Evolutionary conservation across 73 alveolate genomes (phyloP).

Genomic region (Paramecium sonneborni): DNA sequence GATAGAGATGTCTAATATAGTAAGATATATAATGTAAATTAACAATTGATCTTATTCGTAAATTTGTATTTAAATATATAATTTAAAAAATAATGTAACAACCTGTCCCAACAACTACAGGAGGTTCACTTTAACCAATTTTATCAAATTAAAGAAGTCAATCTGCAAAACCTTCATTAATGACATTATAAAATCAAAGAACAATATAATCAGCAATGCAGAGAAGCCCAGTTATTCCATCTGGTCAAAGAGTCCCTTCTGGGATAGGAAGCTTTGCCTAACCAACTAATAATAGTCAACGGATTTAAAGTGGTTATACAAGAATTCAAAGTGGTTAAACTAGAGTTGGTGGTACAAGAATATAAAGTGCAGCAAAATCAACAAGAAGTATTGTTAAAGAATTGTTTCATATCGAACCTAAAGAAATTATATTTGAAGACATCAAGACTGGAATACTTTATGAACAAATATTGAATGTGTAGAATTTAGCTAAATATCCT

Average conservation of each 20-base stretch:
- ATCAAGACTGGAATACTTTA: constrained; percentile 86
- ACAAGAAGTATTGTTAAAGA: constrained; percentile 30
- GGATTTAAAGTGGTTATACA: not conserved
- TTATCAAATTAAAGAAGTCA: constrained; percentile 34
- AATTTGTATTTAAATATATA: not conserved
- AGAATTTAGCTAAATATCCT: constrained; percentile 84
- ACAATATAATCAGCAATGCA: not conserved
- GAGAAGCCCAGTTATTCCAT: not conserved
- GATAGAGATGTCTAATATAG: not conserved
- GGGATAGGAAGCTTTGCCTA: not conserved
- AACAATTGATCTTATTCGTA: not conserved
- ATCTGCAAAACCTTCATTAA: constrained; percentile 28
- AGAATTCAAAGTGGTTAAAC: not conserved
- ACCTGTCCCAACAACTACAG: constrained; percentile 21
- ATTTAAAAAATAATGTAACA: constrained; percentile 2
- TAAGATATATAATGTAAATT: not conserved
- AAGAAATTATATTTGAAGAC: constrained; percentile 61
- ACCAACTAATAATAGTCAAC: not conserved
- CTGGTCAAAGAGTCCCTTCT: not conserved
- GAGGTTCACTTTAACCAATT: not conserved
- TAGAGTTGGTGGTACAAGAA: constrained; percentile 18
- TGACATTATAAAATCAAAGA: not conserved
- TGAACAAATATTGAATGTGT: constrained; percentile 86
- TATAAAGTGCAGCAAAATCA: constrained; percentile 31
- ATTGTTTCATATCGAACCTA: not conserved